Conservation (phyloP, 139 green algal genomes). For the Chlorella sp. region DNA sequence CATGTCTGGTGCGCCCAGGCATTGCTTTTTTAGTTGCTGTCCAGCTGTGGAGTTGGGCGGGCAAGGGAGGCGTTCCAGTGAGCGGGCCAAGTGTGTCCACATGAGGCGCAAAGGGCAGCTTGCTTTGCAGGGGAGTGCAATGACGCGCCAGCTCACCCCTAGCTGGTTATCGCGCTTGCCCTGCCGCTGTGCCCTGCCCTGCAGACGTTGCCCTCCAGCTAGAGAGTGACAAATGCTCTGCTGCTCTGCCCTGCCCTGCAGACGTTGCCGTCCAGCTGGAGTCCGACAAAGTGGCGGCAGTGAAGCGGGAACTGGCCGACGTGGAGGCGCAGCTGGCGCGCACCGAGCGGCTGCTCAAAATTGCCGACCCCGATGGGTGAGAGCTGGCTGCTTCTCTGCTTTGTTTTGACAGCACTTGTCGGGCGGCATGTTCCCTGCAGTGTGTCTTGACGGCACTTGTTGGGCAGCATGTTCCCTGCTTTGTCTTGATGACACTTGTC, state of each 20-base stretch:
- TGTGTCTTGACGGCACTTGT: too few relatives aligned
- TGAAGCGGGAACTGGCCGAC: conserved; percentile 57
- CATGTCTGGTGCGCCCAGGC: conserved; percentile 52
- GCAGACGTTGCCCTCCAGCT: too few relatives aligned
- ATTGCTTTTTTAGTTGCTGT: neutral
- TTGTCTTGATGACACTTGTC: too few relatives aligned
- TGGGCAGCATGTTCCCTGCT: too few relatives aligned
- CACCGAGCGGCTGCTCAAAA: conserved; percentile 61
- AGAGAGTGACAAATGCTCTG: neutral
- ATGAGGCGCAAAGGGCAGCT: neutral
- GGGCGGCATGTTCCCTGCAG: too few relatives aligned
- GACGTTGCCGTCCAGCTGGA: conserved; percentile 66
- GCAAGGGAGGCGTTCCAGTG: too few relatives aligned
- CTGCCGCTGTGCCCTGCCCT: neutral
- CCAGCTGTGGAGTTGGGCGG: too few relatives aligned
- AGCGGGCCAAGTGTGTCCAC: too few relatives aligned
- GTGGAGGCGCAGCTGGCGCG: conserved; percentile 63
- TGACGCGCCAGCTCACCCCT: too few relatives aligned
- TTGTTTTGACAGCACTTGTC: too few relatives aligned
- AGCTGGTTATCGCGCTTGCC: neutral
- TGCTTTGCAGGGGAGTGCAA: too few relatives aligned
- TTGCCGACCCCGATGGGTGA: conserved; percentile 61
- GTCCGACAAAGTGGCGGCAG: conserved; percentile 60
- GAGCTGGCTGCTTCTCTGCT: neutral
- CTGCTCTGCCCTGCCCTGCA: neutral